phyloP scores from a whole-genome alignment of 177 flowering plant genomes.

The Vitis hybrid region DNA sequence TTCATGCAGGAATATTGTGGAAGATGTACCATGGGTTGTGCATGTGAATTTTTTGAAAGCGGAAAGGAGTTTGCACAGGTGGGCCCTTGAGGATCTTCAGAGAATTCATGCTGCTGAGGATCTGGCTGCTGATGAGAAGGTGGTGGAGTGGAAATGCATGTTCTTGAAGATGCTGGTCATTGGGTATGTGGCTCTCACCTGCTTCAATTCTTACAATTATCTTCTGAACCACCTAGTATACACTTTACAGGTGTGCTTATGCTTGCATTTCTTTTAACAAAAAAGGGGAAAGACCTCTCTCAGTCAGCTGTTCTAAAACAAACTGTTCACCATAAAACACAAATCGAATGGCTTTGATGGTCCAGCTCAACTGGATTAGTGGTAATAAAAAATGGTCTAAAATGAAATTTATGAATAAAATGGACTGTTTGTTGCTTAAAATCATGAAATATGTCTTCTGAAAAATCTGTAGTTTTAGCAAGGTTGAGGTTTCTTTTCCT shows the following conservation, averaged over 20 bases:
- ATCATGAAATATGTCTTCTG: no score
- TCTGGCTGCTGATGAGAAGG: slow-evolving; percentile 73
- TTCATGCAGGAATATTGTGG: slow-evolving; percentile 70
- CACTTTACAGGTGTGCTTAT: neutral
- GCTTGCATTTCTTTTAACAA: neutral
- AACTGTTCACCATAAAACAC: no score
- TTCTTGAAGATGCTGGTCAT: slow-evolving; percentile 97
- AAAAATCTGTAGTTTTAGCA: no score
- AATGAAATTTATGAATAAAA: no score
- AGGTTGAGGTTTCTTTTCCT: no score
- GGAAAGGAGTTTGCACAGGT: slow-evolving; percentile 89
- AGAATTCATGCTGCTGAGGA: slow-evolving; percentile 94
- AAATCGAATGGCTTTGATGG: no score
- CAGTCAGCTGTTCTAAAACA: no score
- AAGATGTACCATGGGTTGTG: slow-evolving; percentile 84
- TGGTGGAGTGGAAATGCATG: slow-evolving; percentile 94
- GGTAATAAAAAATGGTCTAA: no score
- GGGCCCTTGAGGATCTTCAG: slow-evolving; percentile 93
- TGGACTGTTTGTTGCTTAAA: no score
- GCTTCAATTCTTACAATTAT: neutral
- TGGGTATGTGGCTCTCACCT: slow-evolving; percentile 58
- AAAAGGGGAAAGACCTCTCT: no score
- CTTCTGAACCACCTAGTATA: no score
- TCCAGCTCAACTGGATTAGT: no score
- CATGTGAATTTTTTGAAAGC: slow-evolving; percentile 92